Evolutionary conservation across 257 asterid genomes (phyloP), one percentile per base, ranked within the genome.

Genomic region (Fraxinus cuspidata): DNA sequence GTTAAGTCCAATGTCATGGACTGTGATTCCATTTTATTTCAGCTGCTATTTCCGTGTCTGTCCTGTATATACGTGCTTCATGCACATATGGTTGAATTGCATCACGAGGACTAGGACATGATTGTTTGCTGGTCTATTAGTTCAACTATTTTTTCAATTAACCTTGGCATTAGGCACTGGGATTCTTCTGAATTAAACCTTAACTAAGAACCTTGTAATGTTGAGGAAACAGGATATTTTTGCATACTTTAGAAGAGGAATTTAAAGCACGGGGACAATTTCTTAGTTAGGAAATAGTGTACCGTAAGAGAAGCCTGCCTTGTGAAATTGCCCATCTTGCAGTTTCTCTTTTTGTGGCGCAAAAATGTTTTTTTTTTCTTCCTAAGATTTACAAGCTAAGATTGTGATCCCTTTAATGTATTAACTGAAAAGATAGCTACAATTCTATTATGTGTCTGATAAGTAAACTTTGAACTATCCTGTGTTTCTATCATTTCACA

Each of bases 1-100:
- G 63, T 74, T 7, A 21, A 80, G 79, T 75, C 51, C 53, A 38
- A 71, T 35, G 35, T 56, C 40, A 23, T 77, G 32, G 58, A 56
- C n/a, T 10, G 18, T 38, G 74, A 34, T 34, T 80, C 34, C 74
- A 60, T 60, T 60, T 60, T 9, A 60, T 29, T 25, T 60, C 16
- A 60, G 68, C 68, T 23, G 29, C 31, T 23, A 23, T 25, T 18
- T 56, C 29, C 3, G 6, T 25, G 32, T 60, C 31, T 60, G 32
- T 56, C 10, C 11, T 60, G 68, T 60, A 12, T 10, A 10, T 53
- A n/a, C 25, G 18, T 21, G 68, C 10, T 23, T 60, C 68, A 60
- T 60, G 68, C 68, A 21, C n/a, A 9, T 60, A 60, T 60, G 32
- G 32, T 60, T 60, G 15, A 60, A 25, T 23, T 60, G 29, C 7